Conservation (phyloP, 2,329 filamentous ascomycete genomes). For the Golovinomyces cichoracearum region DNA sequence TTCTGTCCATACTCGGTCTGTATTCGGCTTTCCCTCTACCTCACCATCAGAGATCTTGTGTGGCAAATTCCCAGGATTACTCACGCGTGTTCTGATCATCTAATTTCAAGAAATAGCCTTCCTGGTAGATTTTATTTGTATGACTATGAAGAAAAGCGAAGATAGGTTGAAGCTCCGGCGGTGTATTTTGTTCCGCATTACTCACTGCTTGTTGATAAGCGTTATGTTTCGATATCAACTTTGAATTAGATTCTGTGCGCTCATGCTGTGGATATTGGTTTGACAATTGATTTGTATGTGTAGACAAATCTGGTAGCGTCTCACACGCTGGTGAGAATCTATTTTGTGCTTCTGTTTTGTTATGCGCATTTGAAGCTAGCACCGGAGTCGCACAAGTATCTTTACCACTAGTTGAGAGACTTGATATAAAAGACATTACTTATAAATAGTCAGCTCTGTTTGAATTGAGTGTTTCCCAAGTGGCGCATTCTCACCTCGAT, state of each 20-base stretch:
- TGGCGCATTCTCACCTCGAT: conserved; percentile 14
- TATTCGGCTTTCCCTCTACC: conserved; percentile 60
- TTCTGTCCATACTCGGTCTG: conserved; percentile 77
- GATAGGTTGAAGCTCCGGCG: conserved; percentile 80
- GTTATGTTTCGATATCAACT: conserved; percentile 66
- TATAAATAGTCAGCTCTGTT: conserved; percentile 5
- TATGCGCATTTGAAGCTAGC: neutral
- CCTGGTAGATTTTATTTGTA: conserved; percentile 86
- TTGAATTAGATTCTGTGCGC: conserved; percentile 27
- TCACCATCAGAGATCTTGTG: neutral
- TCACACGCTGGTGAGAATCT: neutral
- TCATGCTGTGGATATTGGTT: conserved; percentile 16
- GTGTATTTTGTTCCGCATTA: conserved; percentile 61
- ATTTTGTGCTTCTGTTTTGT: conserved; percentile 1
- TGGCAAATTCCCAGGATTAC: too few species aligned
- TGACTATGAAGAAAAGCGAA: conserved; percentile 89
- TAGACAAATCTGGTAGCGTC: neutral
- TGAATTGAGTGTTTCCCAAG: neutral
- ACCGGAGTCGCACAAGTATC: conserved; percentile 12
- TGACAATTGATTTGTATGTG: conserved; percentile 2
- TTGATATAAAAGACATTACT: conserved; percentile 79
- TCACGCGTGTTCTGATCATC: conserved; percentile 80
- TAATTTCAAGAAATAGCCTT: conserved; percentile 90
- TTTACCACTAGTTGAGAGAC: conserved; percentile 34
- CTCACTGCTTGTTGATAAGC: conserved; percentile 65